phyloP scores from a whole-genome alignment of 257 asterid genomes.

The Capsicum baccatum region DNA sequence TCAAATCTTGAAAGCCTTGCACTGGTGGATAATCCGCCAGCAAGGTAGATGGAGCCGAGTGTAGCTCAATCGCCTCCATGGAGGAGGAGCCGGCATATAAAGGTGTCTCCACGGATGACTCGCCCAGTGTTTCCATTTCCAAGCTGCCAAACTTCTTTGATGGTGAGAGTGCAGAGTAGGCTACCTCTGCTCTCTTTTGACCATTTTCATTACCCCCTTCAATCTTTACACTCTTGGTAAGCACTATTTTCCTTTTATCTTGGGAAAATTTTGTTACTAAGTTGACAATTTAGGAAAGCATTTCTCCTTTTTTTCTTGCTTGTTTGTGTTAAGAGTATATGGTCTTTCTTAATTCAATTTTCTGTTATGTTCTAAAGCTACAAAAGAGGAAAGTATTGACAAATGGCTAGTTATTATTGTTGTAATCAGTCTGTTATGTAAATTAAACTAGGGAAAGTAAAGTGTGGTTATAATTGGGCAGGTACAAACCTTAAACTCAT shows the following conservation, averaged over 20 bases:
- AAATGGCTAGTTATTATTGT: constrained; percentile 45
- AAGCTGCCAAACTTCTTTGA: constrained; percentile 38
- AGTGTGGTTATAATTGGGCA: not conserved
- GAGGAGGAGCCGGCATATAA: constrained; percentile 17
- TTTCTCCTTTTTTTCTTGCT: constrained; percentile 23
- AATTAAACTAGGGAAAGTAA: constrained; percentile 7
- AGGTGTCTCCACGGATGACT: not conserved
- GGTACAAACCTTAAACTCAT: not conserved
- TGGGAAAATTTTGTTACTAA: constrained; percentile 23
- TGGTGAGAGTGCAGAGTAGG: constrained; percentile 54
- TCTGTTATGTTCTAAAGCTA: constrained; percentile 40
- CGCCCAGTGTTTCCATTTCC: constrained; percentile 55
- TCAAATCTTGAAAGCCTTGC: constrained; percentile 48
- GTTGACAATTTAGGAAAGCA: constrained; percentile 28
- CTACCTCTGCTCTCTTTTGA: constrained; percentile 60
- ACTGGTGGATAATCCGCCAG: constrained; percentile 70
- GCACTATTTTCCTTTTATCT: not conserved
- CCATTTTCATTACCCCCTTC: constrained; percentile 49
- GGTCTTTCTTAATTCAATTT: constrained; percentile 30
- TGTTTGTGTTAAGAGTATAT: constrained; percentile 18
- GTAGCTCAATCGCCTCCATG: constrained; percentile 47
- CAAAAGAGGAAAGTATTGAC: constrained; percentile 46
- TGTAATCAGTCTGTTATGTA: not conserved
- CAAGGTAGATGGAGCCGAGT: constrained; percentile 75
- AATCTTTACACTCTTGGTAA: constrained; percentile 48